Evolutionary conservation across 2,329 filamentous ascomycete species (phyloP).

Genomic region (Ceratocystis cubensis): DNA sequence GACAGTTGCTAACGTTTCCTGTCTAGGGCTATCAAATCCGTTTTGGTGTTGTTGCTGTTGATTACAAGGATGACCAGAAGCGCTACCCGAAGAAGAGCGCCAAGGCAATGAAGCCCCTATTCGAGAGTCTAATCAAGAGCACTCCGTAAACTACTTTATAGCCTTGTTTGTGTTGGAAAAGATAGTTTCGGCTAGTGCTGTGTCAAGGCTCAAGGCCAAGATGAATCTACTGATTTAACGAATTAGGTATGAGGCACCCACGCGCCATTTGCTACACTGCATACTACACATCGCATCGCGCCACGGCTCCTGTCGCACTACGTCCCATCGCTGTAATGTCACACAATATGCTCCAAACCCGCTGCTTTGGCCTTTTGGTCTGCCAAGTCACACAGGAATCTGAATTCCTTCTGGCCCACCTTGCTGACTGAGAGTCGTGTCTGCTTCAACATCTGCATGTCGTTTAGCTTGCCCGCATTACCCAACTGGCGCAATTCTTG

Average conservation of each 20-base stretch:
- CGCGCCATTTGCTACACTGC: too few relatives aligned
- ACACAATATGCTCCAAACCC: conserved; percentile 30
- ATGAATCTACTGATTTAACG: background rate
- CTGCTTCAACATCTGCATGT: conserved; percentile 75
- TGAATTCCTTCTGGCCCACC: conserved; percentile 53
- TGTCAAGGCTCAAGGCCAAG: background rate
- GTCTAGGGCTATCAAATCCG: conserved; percentile 64
- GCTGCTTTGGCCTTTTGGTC: conserved; percentile 32
- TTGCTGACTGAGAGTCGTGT: conserved; percentile 69
- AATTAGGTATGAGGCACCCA: background rate
- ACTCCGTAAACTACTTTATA: conserved; percentile 21
- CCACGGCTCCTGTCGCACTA: background rate
- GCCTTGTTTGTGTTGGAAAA: background rate
- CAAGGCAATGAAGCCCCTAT: conserved; percentile 54
- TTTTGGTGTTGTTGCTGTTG: conserved; percentile 73
- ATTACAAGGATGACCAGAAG: conserved; percentile 69
- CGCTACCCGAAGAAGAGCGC: conserved; percentile 77
- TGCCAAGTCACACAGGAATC: conserved; percentile 44
- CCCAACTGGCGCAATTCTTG: conserved; percentile 57
- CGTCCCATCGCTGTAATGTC: background rate
- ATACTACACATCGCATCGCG: background rate
- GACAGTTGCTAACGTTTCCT: conserved; percentile 79
- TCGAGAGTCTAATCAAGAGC: conserved; percentile 57
- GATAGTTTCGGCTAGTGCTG: background rate
- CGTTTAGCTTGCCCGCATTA: conserved; percentile 44